Conservation (phyloP, 345 rosid genomes). For the Raphanus raphanistrum region DNA sequence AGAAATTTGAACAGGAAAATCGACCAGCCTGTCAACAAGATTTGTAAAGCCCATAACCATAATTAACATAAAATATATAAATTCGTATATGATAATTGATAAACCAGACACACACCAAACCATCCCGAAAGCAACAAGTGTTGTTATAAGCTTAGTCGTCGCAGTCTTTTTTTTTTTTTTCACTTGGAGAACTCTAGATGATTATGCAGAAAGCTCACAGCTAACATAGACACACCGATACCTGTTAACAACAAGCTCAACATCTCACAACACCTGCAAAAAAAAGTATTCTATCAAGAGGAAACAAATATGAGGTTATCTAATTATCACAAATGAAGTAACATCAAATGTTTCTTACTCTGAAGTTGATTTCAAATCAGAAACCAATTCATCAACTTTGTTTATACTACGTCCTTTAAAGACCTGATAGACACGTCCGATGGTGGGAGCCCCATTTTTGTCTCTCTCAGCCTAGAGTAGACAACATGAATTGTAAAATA, state of each 20-base stretch:
- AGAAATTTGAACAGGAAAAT: not conserved
- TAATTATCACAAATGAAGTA: not conserved
- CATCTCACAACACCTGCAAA: not conserved
- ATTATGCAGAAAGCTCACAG: not conserved
- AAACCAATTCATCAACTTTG: not conserved
- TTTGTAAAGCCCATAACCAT: not conserved
- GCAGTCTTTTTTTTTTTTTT: not conserved
- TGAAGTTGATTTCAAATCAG: not conserved
- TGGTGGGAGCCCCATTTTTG: not conserved
- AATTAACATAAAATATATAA: not conserved
- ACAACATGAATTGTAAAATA: not conserved
- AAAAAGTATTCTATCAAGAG: not conserved
- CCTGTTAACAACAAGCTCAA: not conserved
- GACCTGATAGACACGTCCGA: not conserved
- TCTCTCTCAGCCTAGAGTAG: not conserved
- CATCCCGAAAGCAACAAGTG: not conserved
- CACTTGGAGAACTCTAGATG: not conserved
- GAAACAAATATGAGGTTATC: not conserved
- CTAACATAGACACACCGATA: not conserved
- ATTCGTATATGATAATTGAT: too few species aligned
- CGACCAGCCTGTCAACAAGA: not conserved
- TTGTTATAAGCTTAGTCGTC: not conserved
- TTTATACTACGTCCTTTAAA: not conserved
- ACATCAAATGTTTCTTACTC: not conserved
- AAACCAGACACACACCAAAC: not conserved